A percentile compares a stretch with the other conserved stretches of the same genome.
Evolutionary conservation across 305 asterid species (phyloP).

Genomic region (Fraxinus dipetala): DNA sequence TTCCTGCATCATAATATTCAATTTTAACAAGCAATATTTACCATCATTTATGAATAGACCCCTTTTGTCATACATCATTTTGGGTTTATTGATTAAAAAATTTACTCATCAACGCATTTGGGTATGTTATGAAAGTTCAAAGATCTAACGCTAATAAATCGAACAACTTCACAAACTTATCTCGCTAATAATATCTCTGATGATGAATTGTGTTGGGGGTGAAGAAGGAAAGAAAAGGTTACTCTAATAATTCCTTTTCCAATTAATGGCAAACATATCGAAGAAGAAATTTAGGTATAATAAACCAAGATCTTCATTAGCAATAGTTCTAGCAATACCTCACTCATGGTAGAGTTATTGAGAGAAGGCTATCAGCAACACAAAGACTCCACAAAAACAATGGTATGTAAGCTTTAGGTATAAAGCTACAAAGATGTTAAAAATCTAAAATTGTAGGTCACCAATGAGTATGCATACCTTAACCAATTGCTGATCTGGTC

Average conservation of each 20-base stretch:
- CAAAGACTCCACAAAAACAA: not conserved
- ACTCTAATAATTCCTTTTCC: not conserved
- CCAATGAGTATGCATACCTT: slow-evolving; percentile 51
- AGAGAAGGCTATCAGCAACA: slow-evolving; percentile 9
- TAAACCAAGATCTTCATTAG: not conserved
- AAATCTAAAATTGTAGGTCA: not conserved
- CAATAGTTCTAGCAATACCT: not conserved
- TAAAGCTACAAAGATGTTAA: slow-evolving; percentile 12
- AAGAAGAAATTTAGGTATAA: not conserved
- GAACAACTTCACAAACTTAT: not conserved
- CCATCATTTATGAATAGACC: slow-evolving; percentile 11
- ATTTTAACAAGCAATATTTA: slow-evolving; percentile 12
- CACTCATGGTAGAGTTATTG: not conserved
- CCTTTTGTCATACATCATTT: not conserved
- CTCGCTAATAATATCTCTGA: not conserved
- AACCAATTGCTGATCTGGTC: slow-evolving; percentile 94
- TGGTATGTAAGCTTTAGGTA: not conserved
- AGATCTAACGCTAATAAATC: not conserved
- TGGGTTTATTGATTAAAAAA: not conserved
- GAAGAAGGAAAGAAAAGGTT: not conserved
- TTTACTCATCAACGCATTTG: slow-evolving; percentile 9
- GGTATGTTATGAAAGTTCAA: not conserved
- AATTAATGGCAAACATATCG: not conserved
- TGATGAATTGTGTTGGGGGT: not conserved
- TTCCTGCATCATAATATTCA: slow-evolving; percentile 13